Percentiles rank a stretch among this genome's conserved stretches.
Conservation (phyloP, 2,329 filamentous ascomycete species). For the Sporothrix sp. region DNA sequence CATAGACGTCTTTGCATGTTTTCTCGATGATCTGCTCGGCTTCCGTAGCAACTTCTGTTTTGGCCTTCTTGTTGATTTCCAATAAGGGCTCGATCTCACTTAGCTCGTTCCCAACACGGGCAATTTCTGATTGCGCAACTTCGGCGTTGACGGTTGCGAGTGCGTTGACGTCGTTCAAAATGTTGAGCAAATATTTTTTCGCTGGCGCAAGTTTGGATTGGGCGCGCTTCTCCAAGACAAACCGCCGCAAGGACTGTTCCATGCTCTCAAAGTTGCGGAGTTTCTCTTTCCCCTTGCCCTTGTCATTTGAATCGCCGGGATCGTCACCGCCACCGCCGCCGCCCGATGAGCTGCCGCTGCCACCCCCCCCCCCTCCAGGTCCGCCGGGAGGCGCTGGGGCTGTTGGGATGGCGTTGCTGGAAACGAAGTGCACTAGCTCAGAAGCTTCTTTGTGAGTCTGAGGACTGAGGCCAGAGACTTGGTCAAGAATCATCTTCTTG, state of each 20-base stretch:
- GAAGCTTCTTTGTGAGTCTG: constrained; percentile 84
- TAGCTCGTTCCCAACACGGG: constrained; percentile 72
- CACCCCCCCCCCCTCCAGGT: constrained; percentile 44
- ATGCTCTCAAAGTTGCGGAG: constrained; percentile 81
- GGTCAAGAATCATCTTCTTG: constrained; percentile 85
- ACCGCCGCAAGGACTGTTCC: constrained; percentile 79
- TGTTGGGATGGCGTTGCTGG: constrained; percentile 87
- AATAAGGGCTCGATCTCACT: constrained; percentile 74
- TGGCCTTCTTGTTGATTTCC: constrained; percentile 73
- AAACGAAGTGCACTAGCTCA: constrained; percentile 95
- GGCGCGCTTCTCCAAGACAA: constrained; percentile 91
- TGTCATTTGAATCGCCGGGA: constrained; percentile 55
- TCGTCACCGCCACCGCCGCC: constrained; percentile 47
- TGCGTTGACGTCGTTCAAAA: constrained; percentile 75
- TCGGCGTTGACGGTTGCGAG: constrained; percentile 81
- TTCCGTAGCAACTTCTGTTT: constrained; percentile 67
- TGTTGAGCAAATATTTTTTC: constrained; percentile 89
- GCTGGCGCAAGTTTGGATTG: constrained; percentile 92
- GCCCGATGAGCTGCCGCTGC: constrained; percentile 42
- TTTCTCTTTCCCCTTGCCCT: constrained; percentile 83
- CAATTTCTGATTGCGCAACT: constrained; percentile 74
- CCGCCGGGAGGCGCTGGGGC: constrained; percentile 45
- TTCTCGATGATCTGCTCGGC: constrained; percentile 76
- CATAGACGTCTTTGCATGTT: constrained; percentile 77
- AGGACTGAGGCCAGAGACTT: constrained; percentile 79